Evolutionary conservation across 1,284 basidiomycete species (phyloP).

Genomic region (Sanghuangporus sanghuang): DNA sequence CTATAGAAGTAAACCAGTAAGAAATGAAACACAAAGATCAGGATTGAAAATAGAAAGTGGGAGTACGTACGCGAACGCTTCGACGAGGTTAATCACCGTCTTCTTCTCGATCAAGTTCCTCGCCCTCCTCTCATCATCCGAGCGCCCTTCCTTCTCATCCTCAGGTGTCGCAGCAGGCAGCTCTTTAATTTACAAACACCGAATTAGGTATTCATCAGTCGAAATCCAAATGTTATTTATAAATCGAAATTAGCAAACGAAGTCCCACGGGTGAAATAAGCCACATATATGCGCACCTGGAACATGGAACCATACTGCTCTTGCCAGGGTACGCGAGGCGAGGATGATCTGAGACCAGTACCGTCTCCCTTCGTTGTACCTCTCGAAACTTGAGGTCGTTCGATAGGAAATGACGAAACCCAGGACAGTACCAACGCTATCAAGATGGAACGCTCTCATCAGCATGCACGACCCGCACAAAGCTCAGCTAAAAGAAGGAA

Average conservation of each 20-base stretch:
- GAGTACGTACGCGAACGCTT: conserved; percentile 37
- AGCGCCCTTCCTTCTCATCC: conserved; percentile 23
- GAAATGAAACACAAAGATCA: neutral
- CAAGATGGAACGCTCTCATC: neutral
- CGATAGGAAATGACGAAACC: conserved; percentile 65
- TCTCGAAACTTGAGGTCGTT: conserved; percentile 72
- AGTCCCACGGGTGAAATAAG: neutral
- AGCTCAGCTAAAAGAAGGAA: neutral
- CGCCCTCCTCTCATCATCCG: conserved; percentile 37
- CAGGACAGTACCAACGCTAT: conserved; percentile 49
- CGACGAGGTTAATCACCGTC: conserved; percentile 52
- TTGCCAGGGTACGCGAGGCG: conserved; percentile 49
- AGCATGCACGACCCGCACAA: conserved; percentile 2
- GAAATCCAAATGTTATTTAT: neutral
- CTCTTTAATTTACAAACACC: conserved; percentile 4
- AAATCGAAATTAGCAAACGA: neutral
- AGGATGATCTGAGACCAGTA: conserved; percentile 68
- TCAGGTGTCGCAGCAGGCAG: conserved; percentile 23
- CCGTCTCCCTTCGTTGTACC: conserved; percentile 67
- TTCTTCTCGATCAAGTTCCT: conserved; percentile 65
- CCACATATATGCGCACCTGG: conserved; percentile 33
- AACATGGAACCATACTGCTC: conserved; percentile 62
- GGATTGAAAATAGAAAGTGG: neutral
- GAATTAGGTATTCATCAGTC: neutral
- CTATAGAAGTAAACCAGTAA: conserved; percentile 2